Evolutionary conservation across 116 monocot species (phyloP).

Genomic region (Posidonia oceanica): DNA sequence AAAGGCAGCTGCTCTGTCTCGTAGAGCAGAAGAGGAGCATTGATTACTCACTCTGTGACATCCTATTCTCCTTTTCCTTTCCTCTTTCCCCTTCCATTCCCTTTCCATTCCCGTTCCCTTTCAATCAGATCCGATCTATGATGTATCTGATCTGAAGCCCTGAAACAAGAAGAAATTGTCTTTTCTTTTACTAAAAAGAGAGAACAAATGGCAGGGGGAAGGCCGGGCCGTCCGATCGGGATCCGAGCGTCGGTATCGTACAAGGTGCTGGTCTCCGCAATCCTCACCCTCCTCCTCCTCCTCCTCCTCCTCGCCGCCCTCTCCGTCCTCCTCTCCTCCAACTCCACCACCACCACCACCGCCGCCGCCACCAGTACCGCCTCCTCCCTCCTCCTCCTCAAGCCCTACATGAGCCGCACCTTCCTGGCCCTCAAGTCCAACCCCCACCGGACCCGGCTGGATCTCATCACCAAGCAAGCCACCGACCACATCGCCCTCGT

Average conservation of each 20-base stretch:
- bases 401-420: slow-evolving; percentile 14
- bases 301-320: slow-evolving; percentile 4
- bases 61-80: too few relatives aligned
- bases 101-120: too few relatives aligned
- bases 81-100: too few relatives aligned
- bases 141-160: too few relatives aligned
- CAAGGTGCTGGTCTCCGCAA: slow-evolving; percentile 25
- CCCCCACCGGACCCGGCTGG: slow-evolving; percentile 34
- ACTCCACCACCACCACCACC: slow-evolving; percentile 3
- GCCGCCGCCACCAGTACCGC: slow-evolving; percentile 2
- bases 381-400: neutral
- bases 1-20: too few relatives aligned
- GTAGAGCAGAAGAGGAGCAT: too few relatives aligned
- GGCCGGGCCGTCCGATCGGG: neutral
- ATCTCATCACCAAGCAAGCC: slow-evolving; percentile 62
- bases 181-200: too few relatives aligned
- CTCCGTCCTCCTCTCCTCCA: slow-evolving; percentile 10
- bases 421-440: slow-evolving; percentile 34
- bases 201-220: neutral
- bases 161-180: too few relatives aligned
- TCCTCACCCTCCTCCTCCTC: slow-evolving; percentile 21
- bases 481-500: slow-evolving; percentile 61
- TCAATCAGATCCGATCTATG: too few relatives aligned
- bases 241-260: slow-evolving; percentile 9
- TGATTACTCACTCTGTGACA: too few relatives aligned